phyloP scores from a whole-genome alignment of 306 rosid genomes.

The Herpetospermum pedunculosum region DNA sequence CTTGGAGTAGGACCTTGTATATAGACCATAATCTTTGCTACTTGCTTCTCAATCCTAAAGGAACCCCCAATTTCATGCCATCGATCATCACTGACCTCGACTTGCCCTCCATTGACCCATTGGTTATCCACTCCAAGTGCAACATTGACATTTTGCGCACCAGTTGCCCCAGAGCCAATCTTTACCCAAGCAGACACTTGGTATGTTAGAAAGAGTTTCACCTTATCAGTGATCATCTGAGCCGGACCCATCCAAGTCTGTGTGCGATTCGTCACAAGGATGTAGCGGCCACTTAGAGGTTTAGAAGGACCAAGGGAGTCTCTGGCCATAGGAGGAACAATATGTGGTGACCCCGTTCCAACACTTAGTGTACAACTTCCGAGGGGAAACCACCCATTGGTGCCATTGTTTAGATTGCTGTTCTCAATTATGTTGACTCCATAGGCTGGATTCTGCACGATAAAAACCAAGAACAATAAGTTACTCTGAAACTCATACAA shows the following conservation, averaged over 20 bases:
- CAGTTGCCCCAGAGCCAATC: slow-evolving; percentile 46
- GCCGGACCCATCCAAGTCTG: slow-evolving; percentile 98
- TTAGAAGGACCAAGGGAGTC: slow-evolving; percentile 75
- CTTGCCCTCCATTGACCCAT: slow-evolving; percentile 93
- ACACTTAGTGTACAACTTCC: slow-evolving; percentile 71
- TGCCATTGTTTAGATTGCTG: slow-evolving; percentile 53
- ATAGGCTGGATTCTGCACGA: slow-evolving; percentile 46
- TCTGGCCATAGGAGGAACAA: slow-evolving; percentile 93
- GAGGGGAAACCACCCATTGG: slow-evolving; percentile 76
- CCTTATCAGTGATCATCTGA: slow-evolving; percentile 67
- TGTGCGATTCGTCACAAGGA: slow-evolving; percentile 68
- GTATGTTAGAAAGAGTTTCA: slow-evolving; percentile 67
- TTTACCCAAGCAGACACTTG: slow-evolving; percentile 94
- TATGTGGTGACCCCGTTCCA: slow-evolving; percentile 67
- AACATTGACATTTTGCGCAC: slow-evolving; percentile 61
- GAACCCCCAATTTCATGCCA: slow-evolving; percentile 97
- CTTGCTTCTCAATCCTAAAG: slow-evolving; percentile 82
- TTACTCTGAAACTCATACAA: background rate
- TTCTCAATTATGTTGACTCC: slow-evolving; percentile 76
- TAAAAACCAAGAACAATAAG: background rate
- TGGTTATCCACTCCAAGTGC: slow-evolving; percentile 71
- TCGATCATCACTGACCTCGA: slow-evolving; percentile 33
- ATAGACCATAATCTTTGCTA: slow-evolving; percentile 72
- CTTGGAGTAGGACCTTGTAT: slow-evolving; percentile 84
- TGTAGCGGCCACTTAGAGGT: slow-evolving; percentile 56